Conservation (phyloP, 208 protist species). For the Acanthamoeba triangularis region DNA sequence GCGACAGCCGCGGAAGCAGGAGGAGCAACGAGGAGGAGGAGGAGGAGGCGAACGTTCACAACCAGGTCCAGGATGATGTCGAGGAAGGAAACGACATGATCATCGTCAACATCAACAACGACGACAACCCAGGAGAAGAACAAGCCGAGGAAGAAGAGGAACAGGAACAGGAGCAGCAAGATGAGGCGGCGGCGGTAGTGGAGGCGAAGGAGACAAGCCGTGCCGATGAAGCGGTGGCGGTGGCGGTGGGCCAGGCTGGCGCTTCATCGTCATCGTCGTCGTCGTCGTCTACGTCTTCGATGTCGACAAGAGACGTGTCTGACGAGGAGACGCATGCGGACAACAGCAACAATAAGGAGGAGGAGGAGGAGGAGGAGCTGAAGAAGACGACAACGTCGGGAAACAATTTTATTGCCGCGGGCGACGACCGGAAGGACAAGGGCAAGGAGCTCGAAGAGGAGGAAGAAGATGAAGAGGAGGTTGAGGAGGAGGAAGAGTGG, state of each 20-base stretch:
- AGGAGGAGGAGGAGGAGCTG: not conserved
- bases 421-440: not conserved
- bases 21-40: not conserved
- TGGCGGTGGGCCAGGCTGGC: not conserved
- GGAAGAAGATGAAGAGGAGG: not conserved
- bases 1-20: not conserved
- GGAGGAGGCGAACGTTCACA: not conserved
- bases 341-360: not conserved
- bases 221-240: not conserved
- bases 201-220: not conserved
- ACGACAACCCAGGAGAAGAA: not conserved
- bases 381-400: not conserved
- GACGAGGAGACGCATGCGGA: not conserved
- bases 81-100: not conserved
- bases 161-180: not conserved
- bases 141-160: not conserved
- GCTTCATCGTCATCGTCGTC: not conserved
- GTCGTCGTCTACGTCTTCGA: not conserved
- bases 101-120: not conserved
- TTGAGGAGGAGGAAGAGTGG: not conserved
- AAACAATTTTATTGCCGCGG: not conserved
- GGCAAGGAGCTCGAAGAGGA: constrained; percentile 3
- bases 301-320: not conserved
- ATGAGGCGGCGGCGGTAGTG: not conserved
- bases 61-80: not conserved